phyloP scores from a whole-genome alignment of 2,329 filamentous ascomycete genomes.

The Pestalotiopsis sp. region DNA sequence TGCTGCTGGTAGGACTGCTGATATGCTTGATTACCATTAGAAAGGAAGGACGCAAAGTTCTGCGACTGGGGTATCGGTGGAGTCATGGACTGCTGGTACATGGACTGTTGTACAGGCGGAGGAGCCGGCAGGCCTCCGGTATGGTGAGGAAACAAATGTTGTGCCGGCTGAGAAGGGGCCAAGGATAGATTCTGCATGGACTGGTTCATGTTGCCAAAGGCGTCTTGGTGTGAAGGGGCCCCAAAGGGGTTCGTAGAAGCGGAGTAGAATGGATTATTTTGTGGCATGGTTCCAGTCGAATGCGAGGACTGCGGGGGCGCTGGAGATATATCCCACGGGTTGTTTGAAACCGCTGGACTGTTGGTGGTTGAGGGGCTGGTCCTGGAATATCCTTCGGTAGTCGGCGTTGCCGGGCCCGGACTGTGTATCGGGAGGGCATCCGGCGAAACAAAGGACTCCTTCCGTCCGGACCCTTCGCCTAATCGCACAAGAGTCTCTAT shows the following conservation, averaged over 20 bases:
- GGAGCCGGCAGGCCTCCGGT: constrained; percentile 63
- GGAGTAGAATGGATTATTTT: constrained; percentile 58
- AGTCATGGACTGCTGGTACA: constrained; percentile 47
- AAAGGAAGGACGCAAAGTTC: constrained; percentile 39
- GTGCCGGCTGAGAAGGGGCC: constrained; percentile 39
- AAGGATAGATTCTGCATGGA: constrained; percentile 78
- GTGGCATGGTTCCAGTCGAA: constrained; percentile 64
- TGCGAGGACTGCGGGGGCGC: constrained; percentile 65
- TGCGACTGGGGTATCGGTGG: constrained; percentile 46
- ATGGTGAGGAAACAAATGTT: constrained; percentile 70
- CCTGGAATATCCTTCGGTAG: constrained; percentile 31
- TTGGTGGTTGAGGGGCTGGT: constrained; percentile 28
- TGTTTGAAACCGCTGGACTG: constrained; percentile 54
- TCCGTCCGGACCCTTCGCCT: constrained; percentile 65
- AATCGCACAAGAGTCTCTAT: constrained; percentile 83
- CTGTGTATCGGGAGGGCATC: constrained; percentile 54
- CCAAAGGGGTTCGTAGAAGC: constrained; percentile 80
- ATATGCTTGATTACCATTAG: constrained; percentile 47
- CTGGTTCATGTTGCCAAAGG: constrained; percentile 55
- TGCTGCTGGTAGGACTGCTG: constrained; percentile 16
- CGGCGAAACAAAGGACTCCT: constrained; percentile 36
- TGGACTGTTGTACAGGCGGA: constrained; percentile 42
- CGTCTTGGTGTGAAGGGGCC: constrained; percentile 44
- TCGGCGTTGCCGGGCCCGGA: constrained; percentile 43
- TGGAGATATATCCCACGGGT: constrained; percentile 67